Evolutionary conservation across 2,329 filamentous ascomycete genomes (phyloP), one percentile per base, ranked within the genome.

Genomic region (Amauroascus verrucosus): DNA sequence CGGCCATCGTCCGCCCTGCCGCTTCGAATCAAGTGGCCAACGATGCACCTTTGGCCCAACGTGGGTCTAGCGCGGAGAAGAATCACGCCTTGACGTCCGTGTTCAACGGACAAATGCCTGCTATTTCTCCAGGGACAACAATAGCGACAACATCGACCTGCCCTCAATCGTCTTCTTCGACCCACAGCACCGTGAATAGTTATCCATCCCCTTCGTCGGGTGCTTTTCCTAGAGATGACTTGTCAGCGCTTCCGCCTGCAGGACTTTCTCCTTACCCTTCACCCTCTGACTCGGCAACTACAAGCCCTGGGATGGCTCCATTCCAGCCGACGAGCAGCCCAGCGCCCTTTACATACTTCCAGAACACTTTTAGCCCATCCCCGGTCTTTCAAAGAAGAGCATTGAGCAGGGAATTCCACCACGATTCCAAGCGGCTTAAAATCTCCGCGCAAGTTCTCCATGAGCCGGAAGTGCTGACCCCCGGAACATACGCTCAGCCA

Each of bases 221-320:
- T 5, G 18, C 14, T 18, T 16, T 43, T 13, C 16, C 48, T 1
- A 51, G 38, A 33, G 38, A 51, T 18, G 48, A 51, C 11, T 14
- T 18, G 13, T 41, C 45, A 30, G 24, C 35, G 7, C 28, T 44
- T 5, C 14, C 35, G 18, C 45, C 41, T 16, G 18, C 44, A 14
- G 22, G 22, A 16, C 18, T 28, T 7, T 40, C 44, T 45, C 32
- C 48, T 5, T 56, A 53, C 44, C 54, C 44, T 28, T 56, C 54
- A 2, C 54, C 54, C 3, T 48, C 54, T n/a, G 48, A 46, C 46
- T 56, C 54, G 14, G 38, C 20, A 20, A 35, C 48, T 33, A 22
- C 49, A 11, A 56, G 54, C 30, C 54, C 54, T 2, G 45, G 41
- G n/a, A 44, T 41, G 7, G 9, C 48, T 2, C 16, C 45, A 2